phyloP scores from a whole-genome alignment of 2,329 filamentous ascomycete species.

The Paraphoma sp. region DNA sequence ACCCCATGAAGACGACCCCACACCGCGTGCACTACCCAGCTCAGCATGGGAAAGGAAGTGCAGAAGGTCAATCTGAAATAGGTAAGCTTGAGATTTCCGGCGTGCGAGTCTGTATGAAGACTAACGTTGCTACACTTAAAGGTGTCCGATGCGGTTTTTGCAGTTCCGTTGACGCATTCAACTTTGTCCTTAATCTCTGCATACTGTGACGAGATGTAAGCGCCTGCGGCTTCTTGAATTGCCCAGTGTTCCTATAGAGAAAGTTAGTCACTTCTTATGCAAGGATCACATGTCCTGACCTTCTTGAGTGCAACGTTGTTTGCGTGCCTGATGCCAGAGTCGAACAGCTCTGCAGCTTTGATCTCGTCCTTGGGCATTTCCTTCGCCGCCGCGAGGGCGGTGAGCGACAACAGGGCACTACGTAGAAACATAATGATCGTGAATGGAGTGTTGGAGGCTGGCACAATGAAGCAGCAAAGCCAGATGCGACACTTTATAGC shows the following conservation, averaged over 20 bases:
- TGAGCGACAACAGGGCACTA: conserved; percentile 37
- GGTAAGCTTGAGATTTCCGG: background rate
- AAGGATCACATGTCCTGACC: conserved; percentile 16
- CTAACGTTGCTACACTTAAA: conserved; percentile 43
- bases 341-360: conserved; percentile 46
- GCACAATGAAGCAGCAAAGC: background rate
- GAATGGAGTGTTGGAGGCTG: conserved; percentile 7
- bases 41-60: conserved; percentile 63
- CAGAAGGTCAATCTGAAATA: conserved; percentile 58
- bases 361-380: conserved; percentile 45
- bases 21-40: conserved; percentile 56
- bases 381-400: conserved; percentile 42
- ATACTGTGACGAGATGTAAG: conserved; percentile 44
- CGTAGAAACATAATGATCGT: conserved; percentile 36
- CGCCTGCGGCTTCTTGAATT: conserved; percentile 40
- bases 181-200: conserved; percentile 41
- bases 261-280: conserved; percentile 19
- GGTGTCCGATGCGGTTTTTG: conserved; percentile 40
- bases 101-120: background rate
- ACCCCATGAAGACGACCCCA: conserved; percentile 58
- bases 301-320: conserved; percentile 45
- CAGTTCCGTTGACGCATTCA: conserved; percentile 47
- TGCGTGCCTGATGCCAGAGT: conserved; percentile 48
- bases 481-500: conserved; percentile 26
- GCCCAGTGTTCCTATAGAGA: conserved; percentile 45